A percentile compares a stretch with the other conserved stretches of the same genome.
phyloP scores from a whole-genome alignment of 352 stramenopile species.

The Aphanomyces euteiches region DNA sequence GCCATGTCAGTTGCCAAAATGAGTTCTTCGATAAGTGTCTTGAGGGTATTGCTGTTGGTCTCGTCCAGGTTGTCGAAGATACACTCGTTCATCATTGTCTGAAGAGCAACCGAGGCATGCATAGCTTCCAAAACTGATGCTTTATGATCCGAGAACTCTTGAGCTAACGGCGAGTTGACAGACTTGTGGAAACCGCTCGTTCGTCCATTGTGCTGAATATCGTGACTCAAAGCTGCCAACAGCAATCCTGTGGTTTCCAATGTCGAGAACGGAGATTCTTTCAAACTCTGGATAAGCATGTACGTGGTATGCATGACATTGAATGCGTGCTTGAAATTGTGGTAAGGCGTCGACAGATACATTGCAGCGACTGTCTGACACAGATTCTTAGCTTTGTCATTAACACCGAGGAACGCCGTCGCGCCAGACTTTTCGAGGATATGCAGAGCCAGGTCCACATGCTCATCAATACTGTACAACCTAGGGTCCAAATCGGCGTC shows the following conservation, averaged over 20 bases:
- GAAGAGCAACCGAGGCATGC: conserved; percentile 10
- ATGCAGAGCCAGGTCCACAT: background rate
- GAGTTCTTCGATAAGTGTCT: conserved; percentile 4
- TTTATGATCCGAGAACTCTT: conserved; percentile 1
- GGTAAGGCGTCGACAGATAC: conserved; percentile 85
- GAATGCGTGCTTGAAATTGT: conserved; percentile 89
- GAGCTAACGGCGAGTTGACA: conserved; percentile 1
- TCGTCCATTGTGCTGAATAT: conserved; percentile 87
- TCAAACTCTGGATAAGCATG: conserved; percentile 73
- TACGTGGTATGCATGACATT: conserved; percentile 85
- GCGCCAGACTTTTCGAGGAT: conserved; percentile 8
- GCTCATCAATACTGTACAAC: background rate
- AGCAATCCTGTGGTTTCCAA: conserved; percentile 82
- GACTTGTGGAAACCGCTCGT: conserved; percentile 79
- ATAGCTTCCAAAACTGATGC: conserved; percentile 13
- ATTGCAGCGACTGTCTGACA: conserved; percentile 72
- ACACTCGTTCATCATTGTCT: background rate
- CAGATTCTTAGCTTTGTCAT: conserved; percentile 37
- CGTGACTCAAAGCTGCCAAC: conserved; percentile 86
- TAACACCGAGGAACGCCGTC: conserved; percentile 2
- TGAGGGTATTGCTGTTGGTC: background rate
- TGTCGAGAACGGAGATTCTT: conserved; percentile 59
- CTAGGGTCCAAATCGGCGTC: conserved; percentile 1
- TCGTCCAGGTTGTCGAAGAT: conserved; percentile 7
- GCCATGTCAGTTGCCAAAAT: conserved; percentile 29